Percentiles rank a stretch among this genome's conserved stretches.
These are phyloP conservation scores for Cryomyces minteri DNA, from an alignment of 495 filamentous ascomycete genomes.

Conservation along the genomic window DNA sequence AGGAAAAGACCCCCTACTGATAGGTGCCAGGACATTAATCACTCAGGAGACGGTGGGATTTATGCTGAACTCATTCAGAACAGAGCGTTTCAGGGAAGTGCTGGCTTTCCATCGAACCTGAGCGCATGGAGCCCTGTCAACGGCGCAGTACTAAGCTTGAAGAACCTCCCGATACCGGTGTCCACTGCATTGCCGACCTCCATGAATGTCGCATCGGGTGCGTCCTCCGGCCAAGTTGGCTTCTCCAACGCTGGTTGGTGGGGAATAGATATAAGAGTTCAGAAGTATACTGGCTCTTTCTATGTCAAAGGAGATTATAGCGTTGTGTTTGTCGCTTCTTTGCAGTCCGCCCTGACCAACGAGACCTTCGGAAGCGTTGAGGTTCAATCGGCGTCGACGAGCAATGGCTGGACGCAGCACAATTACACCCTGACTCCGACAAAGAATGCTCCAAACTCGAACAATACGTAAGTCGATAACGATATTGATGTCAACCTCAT, in stretches of 20 bases:
- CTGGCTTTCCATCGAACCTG: conserved; percentile 15
- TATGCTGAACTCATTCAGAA: conserved; percentile 59
- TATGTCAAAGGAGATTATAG: conserved; percentile 16
- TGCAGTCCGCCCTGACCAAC: conserved; percentile 28
- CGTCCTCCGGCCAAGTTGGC: conserved; percentile 3
- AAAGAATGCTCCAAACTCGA: conserved; percentile 16
- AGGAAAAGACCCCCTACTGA: not conserved
- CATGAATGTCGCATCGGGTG: conserved; percentile 28
- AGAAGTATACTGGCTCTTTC: conserved; percentile 20
- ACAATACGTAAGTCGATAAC: conserved; percentile 10
- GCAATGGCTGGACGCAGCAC: conserved; percentile 28
- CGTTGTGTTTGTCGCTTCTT: conserved; percentile 23
- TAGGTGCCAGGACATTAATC: conserved; percentile 43
- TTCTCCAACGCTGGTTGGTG: conserved; percentile 14
- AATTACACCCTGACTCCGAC: conserved; percentile 22
- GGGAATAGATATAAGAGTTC: conserved; percentile 9
- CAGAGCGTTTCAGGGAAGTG: conserved; percentile 46
- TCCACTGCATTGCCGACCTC: conserved; percentile 39
- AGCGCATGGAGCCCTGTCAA: conserved; percentile 38
- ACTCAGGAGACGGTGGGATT: conserved; percentile 59
- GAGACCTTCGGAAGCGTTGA: conserved; percentile 25
- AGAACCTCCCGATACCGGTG: conserved; percentile 25
- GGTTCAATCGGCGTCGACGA: conserved; percentile 20
- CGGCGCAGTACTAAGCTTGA: conserved; percentile 28
- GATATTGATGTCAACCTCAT: too few species aligned